Base-by-base conservation (phyloP, 768 basidiomycete genomes). In the Phanerodontia chrysosporium region DNA sequence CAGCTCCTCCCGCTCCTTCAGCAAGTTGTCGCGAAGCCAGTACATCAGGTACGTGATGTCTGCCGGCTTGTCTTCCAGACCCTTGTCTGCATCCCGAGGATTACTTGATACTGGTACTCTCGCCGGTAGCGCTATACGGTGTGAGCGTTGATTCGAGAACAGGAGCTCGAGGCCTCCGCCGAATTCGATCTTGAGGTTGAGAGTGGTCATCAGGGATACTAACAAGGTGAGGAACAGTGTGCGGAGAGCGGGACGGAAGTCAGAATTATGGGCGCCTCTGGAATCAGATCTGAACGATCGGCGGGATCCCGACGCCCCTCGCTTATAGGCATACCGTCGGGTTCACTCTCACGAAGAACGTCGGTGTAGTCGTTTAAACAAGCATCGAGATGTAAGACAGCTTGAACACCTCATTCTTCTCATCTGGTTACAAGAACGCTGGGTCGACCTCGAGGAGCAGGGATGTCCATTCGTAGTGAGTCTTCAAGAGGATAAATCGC, bases 141-240 rank as follows among this genome's bases (percentile, higher is more conserved):
- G 86, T 0, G 72, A 73, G 28, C 86, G 85, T 61, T 83, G 68
- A 63, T 91, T 89, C 9, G 79, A 77, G 75, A 96, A 96, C 9
- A 96, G 76, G 2, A 92, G 79, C 70, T 96, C 94, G 58, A 95
- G 83, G 16, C 93, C 93, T 44, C 93, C 93, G 56, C 89, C 77
- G 70, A 94, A 92, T 68, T 89, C 87, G 65, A 94, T 73, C 59
- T 83, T 88, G 64, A 93, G 62, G 39, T 68, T 68, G 29, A 72
- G 49, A 4, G 63, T 62, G 9, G 66, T 58, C 67, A 68, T 68
- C n/a, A n/a, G n/a, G n/a, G 9, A 22, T 35, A 12, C 36, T 8
- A 42, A 18, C 39, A 24, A 16, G 49, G 32, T 6, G 24, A n/a
- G n/a, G 18, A 10, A 16, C 5, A 21, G 18, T 22, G 10, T 22